Evolutionary conservation across 495 filamentous ascomycete genomes (phyloP).

Genomic region (Podospora tetraspora): DNA sequence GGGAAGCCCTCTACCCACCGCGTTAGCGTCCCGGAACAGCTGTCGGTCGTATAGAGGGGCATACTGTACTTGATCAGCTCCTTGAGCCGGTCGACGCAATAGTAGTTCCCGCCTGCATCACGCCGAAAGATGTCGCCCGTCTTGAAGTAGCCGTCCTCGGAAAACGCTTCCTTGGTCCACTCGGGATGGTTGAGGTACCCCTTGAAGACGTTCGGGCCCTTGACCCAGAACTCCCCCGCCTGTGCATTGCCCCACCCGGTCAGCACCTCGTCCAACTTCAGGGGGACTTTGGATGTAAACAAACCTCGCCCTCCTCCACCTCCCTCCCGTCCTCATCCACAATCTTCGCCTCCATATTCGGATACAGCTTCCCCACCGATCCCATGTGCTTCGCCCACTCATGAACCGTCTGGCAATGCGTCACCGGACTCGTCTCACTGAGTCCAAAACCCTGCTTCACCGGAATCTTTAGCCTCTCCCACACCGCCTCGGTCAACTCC

Average conservation of each 20-base stretch:
- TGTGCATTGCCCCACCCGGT: constrained; percentile 21
- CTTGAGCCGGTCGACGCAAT: constrained; percentile 78
- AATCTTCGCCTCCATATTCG: constrained; percentile 81
- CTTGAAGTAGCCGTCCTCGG: constrained; percentile 71
- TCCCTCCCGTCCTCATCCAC: constrained; percentile 59
- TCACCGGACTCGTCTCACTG: constrained; percentile 50
- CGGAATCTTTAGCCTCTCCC: constrained; percentile 65
- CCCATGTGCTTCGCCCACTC: constrained; percentile 76
- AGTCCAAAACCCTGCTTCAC: constrained; percentile 59
- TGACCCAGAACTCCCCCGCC: constrained; percentile 69
- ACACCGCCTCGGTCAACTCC: constrained; percentile 76
- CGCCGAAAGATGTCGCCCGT: constrained; percentile 69
- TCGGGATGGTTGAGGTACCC: constrained; percentile 69
- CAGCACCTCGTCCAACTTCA: not conserved
- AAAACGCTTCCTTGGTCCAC: constrained; percentile 60
- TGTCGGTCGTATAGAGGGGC: not conserved
- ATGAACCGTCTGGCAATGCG: constrained; percentile 59
- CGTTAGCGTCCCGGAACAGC: not conserved
- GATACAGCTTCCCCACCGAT: constrained; percentile 71
- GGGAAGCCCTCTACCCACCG: constrained; percentile 63
- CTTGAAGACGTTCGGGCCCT: constrained; percentile 71
- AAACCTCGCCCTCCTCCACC: constrained; percentile 44
- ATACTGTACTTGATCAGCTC: constrained; percentile 82
- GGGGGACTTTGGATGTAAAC: not conserved
- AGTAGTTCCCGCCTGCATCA: constrained; percentile 51